These are phyloP conservation scores for button mushroom (Agaricus bisporus) DNA, from an alignment of 768 basidiomycete species.

Conservation along the genomic window DNA sequence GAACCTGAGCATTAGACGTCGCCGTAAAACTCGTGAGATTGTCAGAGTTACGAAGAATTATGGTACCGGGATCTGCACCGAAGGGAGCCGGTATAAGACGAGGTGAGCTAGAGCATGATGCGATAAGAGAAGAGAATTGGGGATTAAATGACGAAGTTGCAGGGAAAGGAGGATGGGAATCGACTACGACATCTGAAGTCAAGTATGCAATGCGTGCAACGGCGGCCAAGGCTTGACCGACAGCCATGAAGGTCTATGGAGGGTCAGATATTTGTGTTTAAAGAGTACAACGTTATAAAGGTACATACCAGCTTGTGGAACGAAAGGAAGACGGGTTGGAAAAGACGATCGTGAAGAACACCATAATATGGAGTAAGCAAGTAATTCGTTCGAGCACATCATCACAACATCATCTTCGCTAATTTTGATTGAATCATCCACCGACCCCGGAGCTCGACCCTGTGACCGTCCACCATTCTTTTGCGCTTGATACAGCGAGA, in stretches of 20 bases:
- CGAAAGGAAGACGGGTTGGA: too few relatives aligned
- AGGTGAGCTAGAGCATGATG: constrained; percentile 30
- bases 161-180: constrained; percentile 42
- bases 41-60: constrained; percentile 43
- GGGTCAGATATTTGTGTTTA: not conserved
- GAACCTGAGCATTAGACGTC: constrained; percentile 39
- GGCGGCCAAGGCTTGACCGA: constrained; percentile 22
- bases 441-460: too few relatives aligned
- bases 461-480: too few relatives aligned
- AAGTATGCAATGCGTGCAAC: constrained; percentile 71
- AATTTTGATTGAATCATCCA: too few relatives aligned
- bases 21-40: constrained; percentile 59
- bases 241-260: constrained; percentile 17
- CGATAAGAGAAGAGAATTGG: constrained; percentile 30
- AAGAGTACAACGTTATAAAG: too few relatives aligned
- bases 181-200: constrained; percentile 60
- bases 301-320: too few relatives aligned
- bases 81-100: constrained; percentile 46
- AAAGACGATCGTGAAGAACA: constrained; percentile 4
- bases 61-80: constrained; percentile 60
- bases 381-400: too few relatives aligned
- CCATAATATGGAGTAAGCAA: too few relatives aligned
- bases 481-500: too few relatives aligned
- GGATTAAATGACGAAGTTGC: constrained; percentile 35
- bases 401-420: too few relatives aligned